Conservation (phyloP, 495 filamentous ascomycete genomes). For the Emericellopsis terricola region DNA sequence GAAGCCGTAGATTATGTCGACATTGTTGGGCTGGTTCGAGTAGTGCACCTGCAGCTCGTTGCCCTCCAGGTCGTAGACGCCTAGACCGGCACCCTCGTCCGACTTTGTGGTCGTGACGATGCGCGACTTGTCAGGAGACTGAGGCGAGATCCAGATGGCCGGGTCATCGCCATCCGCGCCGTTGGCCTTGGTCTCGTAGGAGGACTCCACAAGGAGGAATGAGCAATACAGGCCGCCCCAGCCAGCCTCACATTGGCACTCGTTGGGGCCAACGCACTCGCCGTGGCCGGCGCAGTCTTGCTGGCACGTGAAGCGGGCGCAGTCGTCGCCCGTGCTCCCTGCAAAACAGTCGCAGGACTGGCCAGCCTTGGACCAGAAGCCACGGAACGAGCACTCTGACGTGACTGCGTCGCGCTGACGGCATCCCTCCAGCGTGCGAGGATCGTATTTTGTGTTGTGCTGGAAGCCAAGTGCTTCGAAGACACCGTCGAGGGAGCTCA, state of each 20-base stretch:
- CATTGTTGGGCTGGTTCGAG: slow-evolving; percentile 17
- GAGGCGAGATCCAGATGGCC: slow-evolving; percentile 17
- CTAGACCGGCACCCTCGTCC: slow-evolving; percentile 11
- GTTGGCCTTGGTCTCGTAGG: slow-evolving; percentile 13
- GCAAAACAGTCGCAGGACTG: neutral
- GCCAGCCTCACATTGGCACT: slow-evolving; percentile 10
- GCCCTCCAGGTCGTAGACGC: slow-evolving; percentile 15
- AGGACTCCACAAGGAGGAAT: slow-evolving; percentile 12
- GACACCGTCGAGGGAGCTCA: slow-evolving; percentile 9
- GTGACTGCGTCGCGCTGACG: neutral
- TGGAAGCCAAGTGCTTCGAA: slow-evolving; percentile 7
- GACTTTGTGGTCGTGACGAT: slow-evolving; percentile 18
- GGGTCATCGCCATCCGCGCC: slow-evolving; percentile 18
- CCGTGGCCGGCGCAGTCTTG: slow-evolving; percentile 13
- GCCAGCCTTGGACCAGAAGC: neutral
- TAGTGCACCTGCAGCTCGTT: slow-evolving; percentile 10
- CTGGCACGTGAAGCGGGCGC: slow-evolving; percentile 10
- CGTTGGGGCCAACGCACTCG: slow-evolving; percentile 11
- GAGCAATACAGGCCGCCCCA: slow-evolving; percentile 16
- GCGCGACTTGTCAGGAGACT: slow-evolving; percentile 8
- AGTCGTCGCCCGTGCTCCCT: slow-evolving; percentile 3
- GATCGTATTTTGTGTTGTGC: slow-evolving; percentile 5
- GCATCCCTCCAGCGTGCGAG: neutral
- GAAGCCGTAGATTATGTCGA: slow-evolving; percentile 19
- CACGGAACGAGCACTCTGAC: neutral